Conservation (phyloP, 345 rosid species). For the Lagerstroemia speciosa region DNA sequence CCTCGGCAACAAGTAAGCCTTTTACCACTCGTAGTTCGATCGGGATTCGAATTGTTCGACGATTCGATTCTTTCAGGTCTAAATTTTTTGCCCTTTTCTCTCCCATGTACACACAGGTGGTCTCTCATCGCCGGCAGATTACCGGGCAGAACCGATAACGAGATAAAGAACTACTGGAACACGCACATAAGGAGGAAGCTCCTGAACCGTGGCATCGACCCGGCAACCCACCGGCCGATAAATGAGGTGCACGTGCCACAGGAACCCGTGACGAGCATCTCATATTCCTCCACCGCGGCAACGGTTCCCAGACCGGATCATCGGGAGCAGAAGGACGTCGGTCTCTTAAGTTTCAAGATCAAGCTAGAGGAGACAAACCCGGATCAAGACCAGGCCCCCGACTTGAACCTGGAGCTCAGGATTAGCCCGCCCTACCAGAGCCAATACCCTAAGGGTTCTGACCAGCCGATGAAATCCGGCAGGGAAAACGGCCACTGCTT, state of each 20-base stretch:
- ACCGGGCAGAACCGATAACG: constrained; percentile 79
- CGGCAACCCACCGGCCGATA: constrained; percentile 55
- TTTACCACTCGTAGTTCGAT: not conserved
- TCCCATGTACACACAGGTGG: constrained; percentile 30
- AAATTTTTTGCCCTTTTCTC: not conserved
- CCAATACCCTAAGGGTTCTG: constrained; percentile 14
- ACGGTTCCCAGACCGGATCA: constrained; percentile 3
- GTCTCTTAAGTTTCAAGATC: not conserved
- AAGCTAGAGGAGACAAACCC: constrained; percentile 4
- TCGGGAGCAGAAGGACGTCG: constrained; percentile 6
- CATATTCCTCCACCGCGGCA: constrained; percentile 10
- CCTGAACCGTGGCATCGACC: constrained; percentile 66
- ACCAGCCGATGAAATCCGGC: constrained; percentile 9
- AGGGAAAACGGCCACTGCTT: constrained; percentile 17
- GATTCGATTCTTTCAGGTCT: not conserved
- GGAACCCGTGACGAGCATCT: constrained; percentile 13
- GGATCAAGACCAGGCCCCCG: constrained; percentile 29
- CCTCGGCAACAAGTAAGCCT: constrained; percentile 68
- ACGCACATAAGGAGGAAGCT: constrained; percentile 81
- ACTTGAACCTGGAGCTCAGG: constrained; percentile 40
- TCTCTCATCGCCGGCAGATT: constrained; percentile 72
- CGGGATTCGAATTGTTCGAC: not conserved
- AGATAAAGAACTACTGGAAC: constrained; percentile 83
- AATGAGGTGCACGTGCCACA: constrained; percentile 25
- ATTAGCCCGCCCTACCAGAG: constrained; percentile 30